A percentile compares a stretch with the other conserved stretches of the same genome.
phyloP scores from a whole-genome alignment of 2,329 filamentous ascomycete species.

The Fusarium acutatum region DNA sequence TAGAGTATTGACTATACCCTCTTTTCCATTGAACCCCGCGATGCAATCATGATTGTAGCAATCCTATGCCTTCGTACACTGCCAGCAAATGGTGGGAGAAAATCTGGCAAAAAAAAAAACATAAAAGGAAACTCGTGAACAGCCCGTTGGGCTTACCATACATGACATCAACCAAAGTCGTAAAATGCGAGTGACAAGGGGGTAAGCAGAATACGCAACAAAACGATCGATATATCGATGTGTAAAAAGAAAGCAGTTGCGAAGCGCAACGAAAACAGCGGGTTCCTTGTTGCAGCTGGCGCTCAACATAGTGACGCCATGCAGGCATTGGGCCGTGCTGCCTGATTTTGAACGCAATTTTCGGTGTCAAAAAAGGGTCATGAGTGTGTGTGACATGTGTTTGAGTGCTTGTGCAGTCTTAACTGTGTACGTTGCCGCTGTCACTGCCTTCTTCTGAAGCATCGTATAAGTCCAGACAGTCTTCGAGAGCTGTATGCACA shows the following conservation, averaged over 20 bases:
- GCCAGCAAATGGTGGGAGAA: slow-evolving; percentile 21
- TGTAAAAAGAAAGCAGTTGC: slow-evolving; percentile 7
- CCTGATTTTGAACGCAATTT: slow-evolving; percentile 11
- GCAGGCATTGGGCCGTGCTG: slow-evolving; percentile 9
- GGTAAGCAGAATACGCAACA: slow-evolving; percentile 20
- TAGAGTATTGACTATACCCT: slow-evolving; percentile 22
- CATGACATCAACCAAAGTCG: slow-evolving; percentile 22
- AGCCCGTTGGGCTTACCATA: slow-evolving; percentile 27
- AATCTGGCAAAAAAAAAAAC: slow-evolving; percentile 12
- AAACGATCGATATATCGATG: slow-evolving; percentile 2
- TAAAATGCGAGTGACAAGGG: slow-evolving; percentile 4
- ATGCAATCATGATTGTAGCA: slow-evolving; percentile 38
- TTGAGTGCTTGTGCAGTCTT: background rate
- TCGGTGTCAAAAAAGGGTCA: background rate
- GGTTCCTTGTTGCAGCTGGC: background rate
- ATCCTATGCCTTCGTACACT: slow-evolving; percentile 20
- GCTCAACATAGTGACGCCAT: slow-evolving; percentile 5
- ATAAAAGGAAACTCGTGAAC: slow-evolving; percentile 38
- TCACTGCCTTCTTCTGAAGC: slow-evolving; percentile 47
- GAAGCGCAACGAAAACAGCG: background rate
- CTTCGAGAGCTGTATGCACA: slow-evolving; percentile 46
- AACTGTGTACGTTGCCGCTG: slow-evolving; percentile 32
- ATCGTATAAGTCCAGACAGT: slow-evolving; percentile 58
- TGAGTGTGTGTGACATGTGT: background rate
- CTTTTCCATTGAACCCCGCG: slow-evolving; percentile 31